Percentiles rank a stretch among this genome's conserved stretches.
Evolutionary conservation across 768 basidiomycete genomes (phyloP).

Genomic region (Trametes villosa): DNA sequence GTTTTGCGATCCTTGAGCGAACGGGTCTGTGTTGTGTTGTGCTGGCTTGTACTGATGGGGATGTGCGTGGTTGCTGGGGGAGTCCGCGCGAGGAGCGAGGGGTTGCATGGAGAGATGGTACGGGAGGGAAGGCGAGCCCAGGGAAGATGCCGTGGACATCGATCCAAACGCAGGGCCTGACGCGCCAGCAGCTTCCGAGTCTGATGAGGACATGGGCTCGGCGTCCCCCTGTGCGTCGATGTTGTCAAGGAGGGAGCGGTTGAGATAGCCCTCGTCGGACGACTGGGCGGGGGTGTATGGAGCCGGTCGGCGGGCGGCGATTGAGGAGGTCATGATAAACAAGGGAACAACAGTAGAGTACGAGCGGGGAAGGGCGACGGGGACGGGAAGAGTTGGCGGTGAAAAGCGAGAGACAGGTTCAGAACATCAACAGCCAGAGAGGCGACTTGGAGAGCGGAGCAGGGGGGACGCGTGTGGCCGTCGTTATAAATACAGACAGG

Average conservation of each 20-base stretch:
- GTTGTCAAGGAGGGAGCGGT: constrained; percentile 81
- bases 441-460: constrained; percentile 35
- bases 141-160: constrained; percentile 55
- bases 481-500: constrained; percentile 50
- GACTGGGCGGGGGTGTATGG: constrained; percentile 35
- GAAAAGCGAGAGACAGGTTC: constrained; percentile 30
- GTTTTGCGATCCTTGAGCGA: constrained; percentile 36
- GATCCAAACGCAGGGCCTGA: constrained; percentile 52
- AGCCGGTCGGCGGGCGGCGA: constrained; percentile 35
- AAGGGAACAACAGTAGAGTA: constrained; percentile 28
- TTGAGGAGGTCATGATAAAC: constrained; percentile 40
- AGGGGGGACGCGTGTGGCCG: constrained; percentile 42
- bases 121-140: constrained; percentile 55
- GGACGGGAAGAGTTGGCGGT: constrained; percentile 21
- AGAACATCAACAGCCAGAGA: constrained; percentile 50
- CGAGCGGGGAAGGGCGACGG: constrained; percentile 23
- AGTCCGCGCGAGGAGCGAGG: constrained; percentile 52
- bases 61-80: constrained; percentile 48
- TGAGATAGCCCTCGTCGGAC: constrained; percentile 81
- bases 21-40: constrained; percentile 38
- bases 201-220: constrained; percentile 60
- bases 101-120: constrained; percentile 55
- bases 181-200: constrained; percentile 49
- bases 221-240: constrained; percentile 85
- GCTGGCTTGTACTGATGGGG: constrained; percentile 39